Evolutionary conservation across 73 alveolate genomes (phyloP).

Genomic region (Paramecium biaurelia): DNA sequence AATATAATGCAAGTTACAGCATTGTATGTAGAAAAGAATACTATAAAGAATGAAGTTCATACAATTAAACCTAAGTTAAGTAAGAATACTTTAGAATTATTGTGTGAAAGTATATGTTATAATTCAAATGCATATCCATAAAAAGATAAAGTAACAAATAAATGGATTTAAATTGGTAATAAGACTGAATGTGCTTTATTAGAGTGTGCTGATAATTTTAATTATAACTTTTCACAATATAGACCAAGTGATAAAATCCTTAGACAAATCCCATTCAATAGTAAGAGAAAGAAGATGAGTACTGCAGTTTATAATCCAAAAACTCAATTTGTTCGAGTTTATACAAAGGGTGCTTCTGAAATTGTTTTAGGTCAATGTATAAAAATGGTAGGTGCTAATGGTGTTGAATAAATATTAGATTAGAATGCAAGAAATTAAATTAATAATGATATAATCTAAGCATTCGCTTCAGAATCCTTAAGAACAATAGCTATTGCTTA

Average conservation of each 20-base stretch:
- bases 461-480: conserved; percentile 75
- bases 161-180: conserved; percentile 71
- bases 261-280: conserved; percentile 80
- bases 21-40: background rate
- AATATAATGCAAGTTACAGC: conserved; percentile 87
- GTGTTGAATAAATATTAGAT: conserved; percentile 63
- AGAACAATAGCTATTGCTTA: conserved; percentile 82
- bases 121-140: conserved; percentile 60
- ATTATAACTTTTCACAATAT: conserved; percentile 23
- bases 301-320: conserved; percentile 77
- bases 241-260: conserved; percentile 41
- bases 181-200: conserved; percentile 75
- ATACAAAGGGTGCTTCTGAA: conserved; percentile 92
- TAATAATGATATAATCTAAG: conserved; percentile 68
- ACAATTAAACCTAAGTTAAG: background rate
- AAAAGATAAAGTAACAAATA: conserved; percentile 50
- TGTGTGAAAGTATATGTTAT: conserved; percentile 46
- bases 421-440: conserved; percentile 55
- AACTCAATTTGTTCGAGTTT: conserved; percentile 64
- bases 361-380: conserved; percentile 70
- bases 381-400: conserved; percentile 66
- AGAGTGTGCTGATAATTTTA: conserved; percentile 53
- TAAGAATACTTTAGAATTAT: conserved; percentile 29
- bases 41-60: conserved; percentile 3
- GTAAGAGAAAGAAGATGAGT: conserved; percentile 91